Evolutionary conservation across 257 asterid genomes (phyloP).

Genomic region (Fraxinus excelsior): DNA sequence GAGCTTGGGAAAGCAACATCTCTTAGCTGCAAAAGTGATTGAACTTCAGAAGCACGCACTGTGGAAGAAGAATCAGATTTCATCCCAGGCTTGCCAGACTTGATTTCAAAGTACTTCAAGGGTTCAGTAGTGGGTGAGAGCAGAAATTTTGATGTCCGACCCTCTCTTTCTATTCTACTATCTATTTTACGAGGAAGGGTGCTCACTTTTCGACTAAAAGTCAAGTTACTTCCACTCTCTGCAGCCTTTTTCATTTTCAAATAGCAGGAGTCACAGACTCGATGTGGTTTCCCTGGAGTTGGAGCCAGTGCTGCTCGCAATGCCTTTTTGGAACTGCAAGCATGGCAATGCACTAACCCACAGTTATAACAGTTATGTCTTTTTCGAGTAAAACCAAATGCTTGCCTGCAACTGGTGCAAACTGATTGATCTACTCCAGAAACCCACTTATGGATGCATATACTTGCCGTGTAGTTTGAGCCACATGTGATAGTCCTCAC

Average conservation of each 20-base stretch:
- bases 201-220: conserved; percentile 44
- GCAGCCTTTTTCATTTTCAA: conserved; percentile 65
- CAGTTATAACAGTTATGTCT: conserved; percentile 44
- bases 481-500: conserved; percentile 35
- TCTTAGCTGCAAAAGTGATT: conserved; percentile 74
- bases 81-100: conserved; percentile 47
- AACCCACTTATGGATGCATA: conserved; percentile 36
- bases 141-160: conserved; percentile 52
- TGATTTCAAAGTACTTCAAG: conserved; percentile 75
- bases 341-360: conserved; percentile 76
- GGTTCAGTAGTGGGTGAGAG: conserved; percentile 75
- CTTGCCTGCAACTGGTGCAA: conserved; percentile 26
- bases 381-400: conserved; percentile 38
- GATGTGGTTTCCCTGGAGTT: conserved; percentile 88
- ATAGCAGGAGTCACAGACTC: conserved; percentile 85
- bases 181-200: conserved; percentile 51
- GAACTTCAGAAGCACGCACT: conserved; percentile 89
- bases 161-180: conserved; percentile 41
- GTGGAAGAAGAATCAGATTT: conserved; percentile 48
- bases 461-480: conserved; percentile 29
- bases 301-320: conserved; percentile 87
- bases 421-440: conserved; percentile 31
- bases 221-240: conserved; percentile 45
- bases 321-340: conserved; percentile 88
- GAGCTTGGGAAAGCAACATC: conserved; percentile 90